Conservation (phyloP, 768 basidiomycete species). For the Lactifluus echinatus region DNA sequence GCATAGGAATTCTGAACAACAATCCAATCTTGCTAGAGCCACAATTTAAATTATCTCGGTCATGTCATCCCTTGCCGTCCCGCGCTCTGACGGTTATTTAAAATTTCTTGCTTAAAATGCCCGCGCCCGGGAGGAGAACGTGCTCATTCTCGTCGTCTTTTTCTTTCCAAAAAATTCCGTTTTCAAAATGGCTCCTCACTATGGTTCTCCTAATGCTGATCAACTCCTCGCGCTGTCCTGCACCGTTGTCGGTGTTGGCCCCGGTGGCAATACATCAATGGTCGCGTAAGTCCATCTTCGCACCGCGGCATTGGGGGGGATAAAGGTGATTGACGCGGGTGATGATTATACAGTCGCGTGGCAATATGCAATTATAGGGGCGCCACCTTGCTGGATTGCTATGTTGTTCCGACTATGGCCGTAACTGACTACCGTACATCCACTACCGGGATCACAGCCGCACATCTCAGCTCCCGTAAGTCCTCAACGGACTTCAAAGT, state of each 20-base stretch:
- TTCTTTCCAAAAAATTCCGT: conserved; percentile 6
- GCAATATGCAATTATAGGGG: conserved; percentile 36
- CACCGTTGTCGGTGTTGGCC: conserved; percentile 59
- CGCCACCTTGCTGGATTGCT: conserved; percentile 50
- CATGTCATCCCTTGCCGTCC: conserved; percentile 8
- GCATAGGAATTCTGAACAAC: not conserved
- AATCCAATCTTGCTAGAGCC: not conserved
- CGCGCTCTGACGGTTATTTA: not conserved
- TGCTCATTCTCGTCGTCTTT: not conserved
- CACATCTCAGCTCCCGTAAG: conserved; percentile 35
- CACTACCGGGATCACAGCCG: conserved; percentile 46
- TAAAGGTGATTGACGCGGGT: not conserved
- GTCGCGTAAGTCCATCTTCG: conserved; percentile 50
- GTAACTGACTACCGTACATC: conserved; percentile 68
- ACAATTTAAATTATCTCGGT: not conserved
- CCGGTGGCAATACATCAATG: conserved; percentile 75
- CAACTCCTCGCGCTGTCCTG: conserved; percentile 52
- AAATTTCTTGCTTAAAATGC: not conserved
- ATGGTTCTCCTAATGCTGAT: conserved; percentile 28
- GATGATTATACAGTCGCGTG: conserved; percentile 33
- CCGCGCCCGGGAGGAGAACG: not conserved
- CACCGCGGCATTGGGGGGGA: not conserved
- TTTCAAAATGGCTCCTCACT: conserved; percentile 23
- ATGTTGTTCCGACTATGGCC: conserved; percentile 54
- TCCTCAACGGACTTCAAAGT: not conserved